Evolutionary conservation across 1,284 basidiomycete genomes (phyloP).

Genomic region (Rhodotorula sp.): DNA sequence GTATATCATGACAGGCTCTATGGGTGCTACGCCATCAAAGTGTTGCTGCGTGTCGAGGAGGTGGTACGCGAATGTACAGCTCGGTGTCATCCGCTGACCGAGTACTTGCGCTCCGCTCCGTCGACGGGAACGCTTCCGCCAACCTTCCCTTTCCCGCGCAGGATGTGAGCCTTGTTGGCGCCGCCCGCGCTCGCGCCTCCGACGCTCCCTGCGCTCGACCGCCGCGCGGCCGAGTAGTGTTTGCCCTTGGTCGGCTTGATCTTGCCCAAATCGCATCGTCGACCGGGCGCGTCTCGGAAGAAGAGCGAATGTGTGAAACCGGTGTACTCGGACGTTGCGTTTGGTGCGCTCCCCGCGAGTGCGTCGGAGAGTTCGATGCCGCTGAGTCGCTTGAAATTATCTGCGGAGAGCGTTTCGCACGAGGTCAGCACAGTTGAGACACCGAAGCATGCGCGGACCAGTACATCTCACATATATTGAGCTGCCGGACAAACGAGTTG

Average conservation of each 20-base stretch:
- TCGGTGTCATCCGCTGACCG: background rate
- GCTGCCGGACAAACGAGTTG: slow-evolving; percentile 35
- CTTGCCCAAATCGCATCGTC: slow-evolving; percentile 18
- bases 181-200: background rate
- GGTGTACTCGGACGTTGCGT: slow-evolving; percentile 18
- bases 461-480: slow-evolving; percentile 40
- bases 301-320: slow-evolving; percentile 30
- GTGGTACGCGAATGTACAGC: no score
- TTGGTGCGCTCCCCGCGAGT: background rate
- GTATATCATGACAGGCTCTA: no score
- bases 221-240: slow-evolving; percentile 1
- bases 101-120: background rate
- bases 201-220: background rate
- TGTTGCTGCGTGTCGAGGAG: no score
- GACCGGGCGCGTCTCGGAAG: slow-evolving; percentile 12
- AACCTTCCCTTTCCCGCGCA: slow-evolving; percentile 3
- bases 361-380: slow-evolving; percentile 24
- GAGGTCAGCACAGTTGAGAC: no score
- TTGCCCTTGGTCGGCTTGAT: slow-evolving; percentile 28
- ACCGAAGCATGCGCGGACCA: no score
- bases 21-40: no score
- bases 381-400: slow-evolving; percentile 33
- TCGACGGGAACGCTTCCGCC: background rate
- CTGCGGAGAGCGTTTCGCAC: background rate
- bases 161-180: background rate